phyloP scores from a whole-genome alignment of 768 basidiomycete genomes.

The Mycena haematopus region DNA sequence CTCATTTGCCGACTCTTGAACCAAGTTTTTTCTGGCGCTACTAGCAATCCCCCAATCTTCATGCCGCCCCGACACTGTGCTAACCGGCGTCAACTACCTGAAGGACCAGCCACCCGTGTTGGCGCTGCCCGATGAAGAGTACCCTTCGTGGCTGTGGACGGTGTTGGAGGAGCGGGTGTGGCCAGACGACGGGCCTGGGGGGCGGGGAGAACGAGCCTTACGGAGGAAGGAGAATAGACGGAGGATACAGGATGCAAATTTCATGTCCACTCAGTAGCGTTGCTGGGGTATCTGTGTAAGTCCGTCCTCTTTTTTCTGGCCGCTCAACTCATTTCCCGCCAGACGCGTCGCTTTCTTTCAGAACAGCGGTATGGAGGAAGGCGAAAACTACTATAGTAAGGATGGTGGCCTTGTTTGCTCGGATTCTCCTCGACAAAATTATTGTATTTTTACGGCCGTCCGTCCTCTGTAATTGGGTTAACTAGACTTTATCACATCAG shows the following conservation, averaged over 20 bases:
- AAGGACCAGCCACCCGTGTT: slow-evolving; percentile 82
- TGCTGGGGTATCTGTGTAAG: slow-evolving; percentile 4
- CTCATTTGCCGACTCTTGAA: not conserved
- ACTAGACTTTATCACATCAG: not conserved
- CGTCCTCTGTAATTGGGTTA: not conserved
- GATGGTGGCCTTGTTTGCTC: not conserved
- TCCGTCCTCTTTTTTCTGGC: not conserved
- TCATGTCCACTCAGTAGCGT: slow-evolving; percentile 81
- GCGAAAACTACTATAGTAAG: too few relatives aligned
- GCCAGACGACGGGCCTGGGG: slow-evolving; percentile 77
- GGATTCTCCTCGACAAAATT: slow-evolving; percentile 1
- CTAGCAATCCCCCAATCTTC: slow-evolving; percentile 55
- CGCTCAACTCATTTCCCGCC: not conserved
- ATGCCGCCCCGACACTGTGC: slow-evolving; percentile 72
- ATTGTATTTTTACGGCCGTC: slow-evolving; percentile 20
- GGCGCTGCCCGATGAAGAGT: slow-evolving; percentile 81
- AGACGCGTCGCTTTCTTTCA: not conserved
- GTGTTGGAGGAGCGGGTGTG: slow-evolving; percentile 65
- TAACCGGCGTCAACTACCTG: slow-evolving; percentile 83
- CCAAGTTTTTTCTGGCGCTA: not conserved
- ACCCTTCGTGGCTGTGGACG: slow-evolving; percentile 91
- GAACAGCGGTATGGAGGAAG: not conserved
- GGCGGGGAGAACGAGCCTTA: slow-evolving; percentile 62
- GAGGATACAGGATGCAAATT: slow-evolving; percentile 81
- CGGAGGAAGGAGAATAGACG: slow-evolving; percentile 69